phyloP scores from a whole-genome alignment of 306 rosid species.

The Acmispon strigosus region DNA sequence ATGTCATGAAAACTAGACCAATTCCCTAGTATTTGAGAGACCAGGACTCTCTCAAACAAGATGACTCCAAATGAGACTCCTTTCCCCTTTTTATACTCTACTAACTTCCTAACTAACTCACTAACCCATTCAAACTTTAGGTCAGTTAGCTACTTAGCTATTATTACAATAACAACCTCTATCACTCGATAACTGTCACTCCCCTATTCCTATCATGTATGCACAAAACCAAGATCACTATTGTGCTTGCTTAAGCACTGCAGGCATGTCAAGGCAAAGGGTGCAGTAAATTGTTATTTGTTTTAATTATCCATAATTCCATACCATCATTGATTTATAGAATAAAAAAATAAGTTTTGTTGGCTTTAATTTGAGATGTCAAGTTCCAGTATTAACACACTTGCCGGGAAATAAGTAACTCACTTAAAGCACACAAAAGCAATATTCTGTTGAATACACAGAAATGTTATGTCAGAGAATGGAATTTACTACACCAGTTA shows the following conservation, averaged over 20 bases:
- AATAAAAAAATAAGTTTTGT: background rate
- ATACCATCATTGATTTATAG: slow-evolving; percentile 1
- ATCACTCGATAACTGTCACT: too few species aligned
- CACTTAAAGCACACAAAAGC: background rate
- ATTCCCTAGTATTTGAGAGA: too few species aligned
- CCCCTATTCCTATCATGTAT: too few species aligned
- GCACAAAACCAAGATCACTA: background rate
- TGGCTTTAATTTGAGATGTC: slow-evolving; percentile 7
- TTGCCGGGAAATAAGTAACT: background rate
- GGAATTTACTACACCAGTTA: background rate
- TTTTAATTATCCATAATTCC: background rate
- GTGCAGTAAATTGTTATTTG: background rate
- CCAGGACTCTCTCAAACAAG: too few species aligned
- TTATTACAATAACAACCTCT: too few species aligned
- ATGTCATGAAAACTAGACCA: too few species aligned
- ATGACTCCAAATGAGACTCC: too few species aligned
- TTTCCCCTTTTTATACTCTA: too few species aligned
- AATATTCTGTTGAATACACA: background rate
- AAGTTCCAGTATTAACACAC: background rate
- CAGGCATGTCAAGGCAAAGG: background rate
- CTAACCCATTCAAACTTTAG: too few species aligned
- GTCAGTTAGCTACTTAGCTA: too few species aligned
- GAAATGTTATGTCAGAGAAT: background rate
- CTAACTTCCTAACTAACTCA: too few species aligned
- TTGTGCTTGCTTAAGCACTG: background rate